phyloP scores from a whole-genome alignment of 140 eudicot species.

The Senecio squalidus region DNA sequence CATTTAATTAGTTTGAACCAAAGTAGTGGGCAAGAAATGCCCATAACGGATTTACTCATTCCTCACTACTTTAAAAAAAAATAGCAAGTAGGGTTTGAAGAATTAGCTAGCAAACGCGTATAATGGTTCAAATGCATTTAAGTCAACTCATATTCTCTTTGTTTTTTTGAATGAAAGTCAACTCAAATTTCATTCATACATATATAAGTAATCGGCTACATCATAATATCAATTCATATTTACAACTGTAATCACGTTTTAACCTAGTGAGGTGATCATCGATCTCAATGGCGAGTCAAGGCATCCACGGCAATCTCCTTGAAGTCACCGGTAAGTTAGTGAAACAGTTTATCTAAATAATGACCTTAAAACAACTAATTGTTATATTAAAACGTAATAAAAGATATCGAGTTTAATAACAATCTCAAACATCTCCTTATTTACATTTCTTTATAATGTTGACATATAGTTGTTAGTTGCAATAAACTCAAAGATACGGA shows the following conservation, averaged over 20 bases:
- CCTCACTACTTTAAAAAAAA: neutral
- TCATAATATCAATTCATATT: neutral
- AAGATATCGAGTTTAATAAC: too few species aligned
- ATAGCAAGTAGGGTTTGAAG: neutral
- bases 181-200: neutral
- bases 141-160: conserved; percentile 24
- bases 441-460: too few species aligned
- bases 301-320: conserved; percentile 75
- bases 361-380: neutral
- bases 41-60: neutral
- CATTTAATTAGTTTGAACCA: too few species aligned
- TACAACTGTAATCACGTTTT: conserved; percentile 1
- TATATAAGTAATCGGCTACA: conserved; percentile 15
- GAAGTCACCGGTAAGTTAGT: conserved; percentile 67
- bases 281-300: conserved; percentile 37
- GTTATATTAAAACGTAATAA: neutral
- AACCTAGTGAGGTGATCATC: neutral
- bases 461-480: conserved; percentile 59
- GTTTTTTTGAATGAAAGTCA: conserved; percentile 29
- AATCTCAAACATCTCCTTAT: too few species aligned
- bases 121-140: neutral
- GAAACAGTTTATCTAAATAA: neutral
- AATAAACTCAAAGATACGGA: conserved; percentile 73
- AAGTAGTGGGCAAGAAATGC: too few species aligned
- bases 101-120: neutral